phyloP scores from a whole-genome alignment of 495 filamentous ascomycete genomes.

The Aspergillus ellipticus region DNA sequence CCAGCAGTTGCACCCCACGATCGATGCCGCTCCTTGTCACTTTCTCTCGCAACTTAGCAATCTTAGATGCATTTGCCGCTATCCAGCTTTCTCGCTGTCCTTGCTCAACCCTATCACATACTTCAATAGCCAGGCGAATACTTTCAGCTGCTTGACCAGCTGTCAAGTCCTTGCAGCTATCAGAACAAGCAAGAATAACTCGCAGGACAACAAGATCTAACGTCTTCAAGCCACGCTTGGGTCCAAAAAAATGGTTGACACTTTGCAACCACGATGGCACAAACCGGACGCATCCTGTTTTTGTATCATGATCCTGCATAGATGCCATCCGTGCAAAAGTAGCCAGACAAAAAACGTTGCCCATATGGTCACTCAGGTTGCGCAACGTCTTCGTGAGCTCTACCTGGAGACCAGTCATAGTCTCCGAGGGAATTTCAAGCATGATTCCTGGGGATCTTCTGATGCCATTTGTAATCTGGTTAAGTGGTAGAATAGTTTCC shows the following conservation, averaged over 20 bases:
- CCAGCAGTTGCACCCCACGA: constrained; percentile 40
- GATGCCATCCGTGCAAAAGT: constrained; percentile 42
- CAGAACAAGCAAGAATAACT: constrained; percentile 51
- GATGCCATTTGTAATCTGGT: constrained; percentile 36
- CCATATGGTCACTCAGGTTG: constrained; percentile 44
- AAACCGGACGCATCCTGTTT: constrained; percentile 12
- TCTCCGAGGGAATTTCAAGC: constrained; percentile 32
- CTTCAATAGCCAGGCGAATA: constrained; percentile 47
- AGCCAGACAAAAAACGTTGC: constrained; percentile 48
- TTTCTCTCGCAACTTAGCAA: constrained; percentile 53
- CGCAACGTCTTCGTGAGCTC: constrained; percentile 45
- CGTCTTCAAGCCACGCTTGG: constrained; percentile 49
- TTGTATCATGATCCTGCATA: constrained; percentile 1
- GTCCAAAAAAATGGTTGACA: constrained; percentile 47
- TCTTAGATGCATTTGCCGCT: constrained; percentile 33
- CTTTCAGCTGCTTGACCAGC: constrained; percentile 41
- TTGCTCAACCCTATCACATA: constrained; percentile 41
- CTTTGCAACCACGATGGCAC: constrained; percentile 33
- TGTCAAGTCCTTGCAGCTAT: constrained; percentile 32
- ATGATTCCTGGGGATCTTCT: constrained; percentile 28
- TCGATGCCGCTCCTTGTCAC: constrained; percentile 37
- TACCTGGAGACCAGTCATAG: constrained; percentile 42
- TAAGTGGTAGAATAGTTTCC: constrained; percentile 42
- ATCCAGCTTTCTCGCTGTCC: constrained; percentile 45
- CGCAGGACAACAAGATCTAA: constrained; percentile 52